Conservation (phyloP, 1,284 basidiomycete species). For the Leccinum solheimii region DNA sequence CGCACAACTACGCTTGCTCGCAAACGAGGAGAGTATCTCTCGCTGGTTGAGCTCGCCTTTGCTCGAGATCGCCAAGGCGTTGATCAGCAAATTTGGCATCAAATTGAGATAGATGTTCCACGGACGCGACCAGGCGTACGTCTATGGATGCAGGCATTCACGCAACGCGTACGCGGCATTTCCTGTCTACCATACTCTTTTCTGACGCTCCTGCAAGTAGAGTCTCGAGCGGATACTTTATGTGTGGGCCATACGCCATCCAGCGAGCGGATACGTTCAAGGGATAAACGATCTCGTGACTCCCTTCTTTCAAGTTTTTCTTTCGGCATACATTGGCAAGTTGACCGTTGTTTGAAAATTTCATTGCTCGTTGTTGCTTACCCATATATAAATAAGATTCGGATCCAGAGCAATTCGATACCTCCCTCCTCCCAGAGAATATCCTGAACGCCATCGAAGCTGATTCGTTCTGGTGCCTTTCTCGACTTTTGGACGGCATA, state of each 20-base stretch:
- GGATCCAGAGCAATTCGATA: conserved; percentile 87
- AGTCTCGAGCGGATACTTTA: conserved; percentile 92
- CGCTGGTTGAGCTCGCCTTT: conserved; percentile 91
- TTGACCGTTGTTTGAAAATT: conserved; percentile 13
- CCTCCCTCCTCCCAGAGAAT: conserved; percentile 65
- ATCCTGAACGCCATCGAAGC: conserved; percentile 87
- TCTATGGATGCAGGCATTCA: conserved; percentile 85
- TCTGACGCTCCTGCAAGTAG: conserved; percentile 43
- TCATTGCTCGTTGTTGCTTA: conserved; percentile 8
- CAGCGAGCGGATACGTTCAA: conserved; percentile 95
- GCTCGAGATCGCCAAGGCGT: conserved; percentile 78
- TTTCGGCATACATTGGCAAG: conserved; percentile 87
- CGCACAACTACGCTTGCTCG: conserved; percentile 77
- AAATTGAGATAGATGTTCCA: conserved; percentile 96
- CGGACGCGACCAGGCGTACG: conserved; percentile 88
- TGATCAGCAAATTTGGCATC: conserved; percentile 97
- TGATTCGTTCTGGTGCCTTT: conserved; percentile 96
- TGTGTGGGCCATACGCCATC: conserved; percentile 97
- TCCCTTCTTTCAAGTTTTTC: conserved; percentile 93
- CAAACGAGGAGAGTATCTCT: conserved; percentile 91
- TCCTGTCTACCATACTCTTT: conserved; percentile 6
- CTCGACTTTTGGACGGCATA: conserved; percentile 90
- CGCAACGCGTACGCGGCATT: conserved; percentile 69
- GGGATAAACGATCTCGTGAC: conserved; percentile 97
- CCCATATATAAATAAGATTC: conserved; percentile 48